A percentile compares a stretch with the other conserved stretches of the same genome.
phyloP scores from a whole-genome alignment of 331 rosid species.

The Malus hybrid region DNA sequence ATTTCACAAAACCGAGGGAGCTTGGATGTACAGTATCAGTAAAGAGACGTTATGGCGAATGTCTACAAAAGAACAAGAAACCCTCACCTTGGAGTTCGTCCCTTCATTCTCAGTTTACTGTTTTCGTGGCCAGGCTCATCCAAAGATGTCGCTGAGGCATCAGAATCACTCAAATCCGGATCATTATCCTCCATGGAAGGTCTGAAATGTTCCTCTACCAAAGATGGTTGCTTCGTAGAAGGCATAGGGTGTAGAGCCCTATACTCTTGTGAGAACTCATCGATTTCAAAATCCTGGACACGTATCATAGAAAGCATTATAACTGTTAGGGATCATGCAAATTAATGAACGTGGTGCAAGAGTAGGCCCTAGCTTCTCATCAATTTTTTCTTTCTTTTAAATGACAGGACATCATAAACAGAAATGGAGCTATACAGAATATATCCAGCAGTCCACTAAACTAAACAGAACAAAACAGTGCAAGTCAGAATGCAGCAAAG shows the following conservation, averaged over 20 bases:
- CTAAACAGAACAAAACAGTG: background rate
- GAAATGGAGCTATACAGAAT: background rate
- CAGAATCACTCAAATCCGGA: conserved; percentile 41
- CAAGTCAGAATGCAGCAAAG: no score
- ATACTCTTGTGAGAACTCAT: conserved; percentile 65
- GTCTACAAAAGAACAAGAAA: conserved; percentile 6
- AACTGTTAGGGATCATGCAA: background rate
- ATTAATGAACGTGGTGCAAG: background rate
- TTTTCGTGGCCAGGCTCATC: conserved; percentile 28
- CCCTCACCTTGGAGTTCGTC: conserved; percentile 59
- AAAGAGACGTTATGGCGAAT: no score
- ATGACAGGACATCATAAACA: background rate
- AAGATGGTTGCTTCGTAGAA: conserved; percentile 67
- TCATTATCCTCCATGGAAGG: conserved; percentile 57
- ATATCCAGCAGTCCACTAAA: background rate
- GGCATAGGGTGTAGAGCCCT: conserved; percentile 77
- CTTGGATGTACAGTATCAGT: no score
- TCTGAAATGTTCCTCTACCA: conserved; percentile 74
- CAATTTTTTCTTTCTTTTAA: no score
- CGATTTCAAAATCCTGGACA: conserved; percentile 64
- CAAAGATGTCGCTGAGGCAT: conserved; percentile 26
- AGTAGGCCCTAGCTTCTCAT: no score
- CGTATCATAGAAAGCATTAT: background rate
- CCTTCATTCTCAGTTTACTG: conserved; percentile 22
- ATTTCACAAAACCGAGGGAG: no score